Percentiles rank a stretch among this genome's conserved stretches.
Conservation (phyloP, 495 filamentous ascomycete species). For the Aspergillus panamensis region DNA sequence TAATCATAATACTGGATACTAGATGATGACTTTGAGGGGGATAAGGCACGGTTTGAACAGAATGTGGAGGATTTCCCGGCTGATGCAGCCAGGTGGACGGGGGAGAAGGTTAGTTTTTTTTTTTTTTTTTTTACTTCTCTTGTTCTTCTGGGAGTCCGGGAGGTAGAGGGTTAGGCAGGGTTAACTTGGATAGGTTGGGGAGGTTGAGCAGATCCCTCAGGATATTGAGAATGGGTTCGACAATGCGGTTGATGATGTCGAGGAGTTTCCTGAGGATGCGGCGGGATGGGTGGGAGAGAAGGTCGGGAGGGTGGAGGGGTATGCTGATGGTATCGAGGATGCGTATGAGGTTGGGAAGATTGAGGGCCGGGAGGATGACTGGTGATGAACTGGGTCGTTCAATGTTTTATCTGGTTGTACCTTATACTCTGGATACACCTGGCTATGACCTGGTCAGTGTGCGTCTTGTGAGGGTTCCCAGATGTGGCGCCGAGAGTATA, state of each 20-base stretch:
- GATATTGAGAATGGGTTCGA: constrained; percentile 31
- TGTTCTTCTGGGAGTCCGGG: not conserved
- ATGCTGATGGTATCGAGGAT: constrained; percentile 36
- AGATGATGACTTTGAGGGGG: constrained; percentile 29
- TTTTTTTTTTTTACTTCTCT: not conserved
- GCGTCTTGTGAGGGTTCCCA: no score
- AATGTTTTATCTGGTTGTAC: not conserved
- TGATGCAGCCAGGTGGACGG: constrained; percentile 39
- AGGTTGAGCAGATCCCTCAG: constrained; percentile 35
- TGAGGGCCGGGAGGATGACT: constrained; percentile 25
- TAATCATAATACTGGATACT: not conserved
- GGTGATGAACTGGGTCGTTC: constrained; percentile 1
- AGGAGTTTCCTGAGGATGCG: constrained; percentile 37
- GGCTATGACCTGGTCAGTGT: no score
- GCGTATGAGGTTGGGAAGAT: constrained; percentile 36
- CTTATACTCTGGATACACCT: not conserved
- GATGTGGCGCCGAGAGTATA: no score
- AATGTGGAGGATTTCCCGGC: constrained; percentile 37
- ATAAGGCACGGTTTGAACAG: constrained; percentile 32
- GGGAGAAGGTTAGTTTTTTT: constrained; percentile 25
- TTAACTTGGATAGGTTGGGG: constrained; percentile 27
- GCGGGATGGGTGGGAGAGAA: constrained; percentile 36
- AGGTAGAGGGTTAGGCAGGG: not conserved
- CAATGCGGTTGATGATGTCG: constrained; percentile 30
- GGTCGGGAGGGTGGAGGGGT: constrained; percentile 38